phyloP scores from a whole-genome alignment of 345 rosid species.

The Eucalyptus paniculata region DNA sequence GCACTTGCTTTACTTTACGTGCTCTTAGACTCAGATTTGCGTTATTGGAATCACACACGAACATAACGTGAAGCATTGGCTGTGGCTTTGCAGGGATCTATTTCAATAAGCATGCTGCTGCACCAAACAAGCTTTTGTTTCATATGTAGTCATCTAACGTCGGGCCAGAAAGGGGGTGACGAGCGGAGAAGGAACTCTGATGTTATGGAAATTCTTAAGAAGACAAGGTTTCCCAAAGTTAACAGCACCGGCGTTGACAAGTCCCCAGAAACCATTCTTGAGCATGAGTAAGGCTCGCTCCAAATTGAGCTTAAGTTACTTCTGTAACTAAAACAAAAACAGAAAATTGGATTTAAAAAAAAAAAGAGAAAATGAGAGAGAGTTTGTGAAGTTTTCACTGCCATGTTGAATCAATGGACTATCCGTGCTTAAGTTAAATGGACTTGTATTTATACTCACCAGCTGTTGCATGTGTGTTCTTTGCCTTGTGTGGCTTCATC shows the following conservation, averaged over 20 bases:
- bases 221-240: constrained; percentile 90
- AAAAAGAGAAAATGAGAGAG: not conserved
- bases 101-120: constrained; percentile 85
- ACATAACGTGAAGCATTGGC: not conserved
- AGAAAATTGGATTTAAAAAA: not conserved
- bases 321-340: not conserved
- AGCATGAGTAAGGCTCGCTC: constrained; percentile 73
- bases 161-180: constrained; percentile 97
- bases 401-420: not conserved
- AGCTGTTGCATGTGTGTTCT: not conserved
- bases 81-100: constrained; percentile 67
- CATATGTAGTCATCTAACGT: constrained; percentile 85
- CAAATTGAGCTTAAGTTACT: not conserved
- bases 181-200: constrained; percentile 86
- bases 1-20: not conserved
- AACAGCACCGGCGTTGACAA: constrained; percentile 38
- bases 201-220: constrained; percentile 93
- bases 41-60: not conserved
- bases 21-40: not conserved
- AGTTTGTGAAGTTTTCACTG: not conserved
- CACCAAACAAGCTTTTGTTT: constrained; percentile 96
- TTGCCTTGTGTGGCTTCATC: not conserved
- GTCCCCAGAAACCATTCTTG: constrained; percentile 88
- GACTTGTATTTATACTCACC: not conserved
- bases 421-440: not conserved